Conservation (phyloP, 352 stramenopile species). For the Globisporangium recalcitrans region DNA sequence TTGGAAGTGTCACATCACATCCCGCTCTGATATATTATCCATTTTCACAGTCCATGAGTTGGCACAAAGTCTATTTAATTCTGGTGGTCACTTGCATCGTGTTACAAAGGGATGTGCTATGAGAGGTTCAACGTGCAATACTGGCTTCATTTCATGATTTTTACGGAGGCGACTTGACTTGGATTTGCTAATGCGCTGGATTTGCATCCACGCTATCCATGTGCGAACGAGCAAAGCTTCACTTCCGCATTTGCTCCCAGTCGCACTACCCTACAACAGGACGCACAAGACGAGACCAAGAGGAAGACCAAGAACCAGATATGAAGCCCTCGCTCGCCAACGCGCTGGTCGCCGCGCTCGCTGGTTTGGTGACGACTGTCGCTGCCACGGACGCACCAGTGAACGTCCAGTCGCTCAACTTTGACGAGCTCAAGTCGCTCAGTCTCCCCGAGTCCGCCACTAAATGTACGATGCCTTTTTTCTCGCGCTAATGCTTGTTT, state of each 20-base stretch:
- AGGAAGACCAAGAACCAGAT: not conserved
- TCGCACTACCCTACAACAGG: not conserved
- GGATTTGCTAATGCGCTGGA: constrained; percentile 1
- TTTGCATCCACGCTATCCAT: not conserved
- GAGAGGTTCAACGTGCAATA: constrained; percentile 1
- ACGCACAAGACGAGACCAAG: not conserved
- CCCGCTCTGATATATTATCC: constrained; percentile 3
- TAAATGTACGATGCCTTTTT: not conserved
- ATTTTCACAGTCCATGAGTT: not conserved
- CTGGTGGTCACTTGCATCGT: not conserved
- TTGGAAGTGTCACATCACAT: constrained; percentile 3
- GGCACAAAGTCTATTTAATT: not conserved
- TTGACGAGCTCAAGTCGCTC: not conserved
- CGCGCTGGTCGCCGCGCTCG: not conserved
- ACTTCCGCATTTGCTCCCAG: not conserved
- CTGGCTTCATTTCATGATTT: not conserved
- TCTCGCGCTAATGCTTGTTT: too few species aligned
- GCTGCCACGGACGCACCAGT: not conserved
- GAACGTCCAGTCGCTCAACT: not conserved
- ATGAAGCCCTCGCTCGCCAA: constrained; percentile 6
- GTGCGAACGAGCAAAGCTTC: not conserved
- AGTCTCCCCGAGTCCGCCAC: not conserved
- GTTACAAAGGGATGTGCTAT: not conserved
- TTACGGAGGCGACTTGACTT: too few species aligned
- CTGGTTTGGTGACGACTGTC: not conserved